These are phyloP conservation scores for Leccinum arenicola DNA, from an alignment of 768 basidiomycete genomes.

Conservation along the genomic window DNA sequence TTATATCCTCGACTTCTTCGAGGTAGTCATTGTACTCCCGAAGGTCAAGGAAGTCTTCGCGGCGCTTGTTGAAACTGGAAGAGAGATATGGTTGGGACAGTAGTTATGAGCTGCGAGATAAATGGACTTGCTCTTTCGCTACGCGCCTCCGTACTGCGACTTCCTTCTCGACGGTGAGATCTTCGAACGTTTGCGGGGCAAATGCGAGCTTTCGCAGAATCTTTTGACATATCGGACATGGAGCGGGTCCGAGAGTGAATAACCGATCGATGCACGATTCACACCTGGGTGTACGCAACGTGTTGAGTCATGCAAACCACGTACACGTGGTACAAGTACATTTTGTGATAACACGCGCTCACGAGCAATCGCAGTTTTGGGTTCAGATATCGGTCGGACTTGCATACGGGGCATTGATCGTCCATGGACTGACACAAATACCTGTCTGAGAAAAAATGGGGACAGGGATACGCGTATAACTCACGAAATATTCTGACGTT, in stretches of 20 bases:
- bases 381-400: conserved; percentile 93
- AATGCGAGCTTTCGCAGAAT: conserved; percentile 92
- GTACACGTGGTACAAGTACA: conserved; percentile 47
- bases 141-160: conserved; percentile 85
- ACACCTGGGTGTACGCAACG: conserved; percentile 62
- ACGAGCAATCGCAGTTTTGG: conserved; percentile 92
- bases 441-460: conserved; percentile 8
- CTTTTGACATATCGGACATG: conserved; percentile 90
- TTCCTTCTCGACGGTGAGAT: conserved; percentile 91
- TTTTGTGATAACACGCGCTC: conserved; percentile 97
- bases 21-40: conserved; percentile 91
- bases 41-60: conserved; percentile 83
- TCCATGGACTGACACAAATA: conserved; percentile 62
- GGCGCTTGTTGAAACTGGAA: conserved; percentile 86
- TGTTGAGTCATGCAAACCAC: conserved; percentile 9
- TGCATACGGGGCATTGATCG: conserved; percentile 96
- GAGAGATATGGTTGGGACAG: conserved; percentile 5
- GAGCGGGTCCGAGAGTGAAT: conserved; percentile 93
- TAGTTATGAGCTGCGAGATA: neutral
- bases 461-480: conserved; percentile 23
- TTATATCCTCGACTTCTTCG: conserved; percentile 92
- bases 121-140: conserved; percentile 71
- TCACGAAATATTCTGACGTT: conserved; percentile 76
- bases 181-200: conserved; percentile 92
- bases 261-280: conserved; percentile 97